phyloP scores from a whole-genome alignment of 805 yeast genomes.

The Lachancea fermentati region DNA sequence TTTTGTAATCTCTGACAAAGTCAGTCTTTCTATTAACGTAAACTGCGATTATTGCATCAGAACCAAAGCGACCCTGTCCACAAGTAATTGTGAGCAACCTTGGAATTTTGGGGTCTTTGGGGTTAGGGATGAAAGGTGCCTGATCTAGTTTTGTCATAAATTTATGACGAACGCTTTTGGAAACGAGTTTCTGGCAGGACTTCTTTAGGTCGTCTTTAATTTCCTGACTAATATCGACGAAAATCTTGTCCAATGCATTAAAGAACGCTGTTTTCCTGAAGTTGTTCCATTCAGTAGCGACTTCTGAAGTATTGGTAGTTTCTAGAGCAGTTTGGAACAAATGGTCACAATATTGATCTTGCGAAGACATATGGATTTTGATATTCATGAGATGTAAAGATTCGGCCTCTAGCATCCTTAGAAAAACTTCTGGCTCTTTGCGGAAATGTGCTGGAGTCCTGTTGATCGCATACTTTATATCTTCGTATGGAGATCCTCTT shows the following conservation, averaged over 20 bases:
- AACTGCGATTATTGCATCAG: conserved; percentile 82
- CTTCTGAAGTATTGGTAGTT: conserved; percentile 73
- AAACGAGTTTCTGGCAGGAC: conserved; percentile 66
- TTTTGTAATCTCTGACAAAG: conserved; percentile 68
- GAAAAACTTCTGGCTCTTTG: conserved; percentile 69
- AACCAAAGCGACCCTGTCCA: conserved; percentile 77
- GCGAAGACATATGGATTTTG: conserved; percentile 45
- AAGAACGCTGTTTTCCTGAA: conserved; percentile 64
- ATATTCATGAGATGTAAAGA: conserved; percentile 64
- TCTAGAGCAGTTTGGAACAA: conserved; percentile 48
- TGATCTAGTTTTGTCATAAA: conserved; percentile 76
- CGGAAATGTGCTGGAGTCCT: conserved; percentile 72
- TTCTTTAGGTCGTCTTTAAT: conserved; percentile 78
- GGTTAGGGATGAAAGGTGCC: conserved; percentile 85
- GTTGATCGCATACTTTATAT: conserved; percentile 85
- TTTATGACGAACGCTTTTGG: conserved; percentile 60
- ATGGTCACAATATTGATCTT: conserved; percentile 39
- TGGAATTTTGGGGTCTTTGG: conserved; percentile 79
- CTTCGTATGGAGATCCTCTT: conserved; percentile 74
- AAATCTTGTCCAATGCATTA: conserved; percentile 59
- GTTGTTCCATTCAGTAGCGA: conserved; percentile 75
- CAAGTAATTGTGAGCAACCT: conserved; percentile 75
- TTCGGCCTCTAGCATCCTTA: conserved; percentile 92
- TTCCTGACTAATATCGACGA: conserved; percentile 62
- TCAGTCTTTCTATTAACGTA: conserved; percentile 77